Evolutionary conservation across 352 stramenopile species (phyloP), one percentile per base, ranked within the genome.

Genomic region (Thalassiosira pacifica): DNA sequence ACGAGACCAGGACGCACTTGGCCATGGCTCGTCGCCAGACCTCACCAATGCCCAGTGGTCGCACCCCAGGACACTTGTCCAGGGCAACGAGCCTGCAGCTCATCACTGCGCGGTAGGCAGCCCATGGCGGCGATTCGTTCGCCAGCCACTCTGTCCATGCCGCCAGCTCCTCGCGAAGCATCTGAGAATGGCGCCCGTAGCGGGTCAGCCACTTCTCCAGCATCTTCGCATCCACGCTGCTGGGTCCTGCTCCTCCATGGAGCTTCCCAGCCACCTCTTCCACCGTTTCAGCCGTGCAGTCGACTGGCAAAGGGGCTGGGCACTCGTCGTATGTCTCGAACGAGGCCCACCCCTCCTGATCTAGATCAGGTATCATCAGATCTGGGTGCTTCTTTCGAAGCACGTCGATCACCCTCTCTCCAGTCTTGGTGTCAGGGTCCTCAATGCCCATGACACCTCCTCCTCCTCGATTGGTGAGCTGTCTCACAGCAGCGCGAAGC

Each of bases 61-160:
- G 55, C 3, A 84, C 67, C 9, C 85, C 85, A 10, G 81, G 76
- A 10, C 68, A 5, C 60, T 90, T 90, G 64, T 87, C 67, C 0
- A 84, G 16, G 1, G 75, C 85, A 18, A 85, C 13, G 0, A 88
- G 57, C 18, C 74, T 57, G 10, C 31, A 31, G 11, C 32, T 6
- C 48, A 81, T 77, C 4, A 83, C n/a, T 8, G 80, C 80, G 45
- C 76, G 71, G 61, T 84, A 84, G 1, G 76, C 71, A 11, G 76
- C 86, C 68, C 69, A 91, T 5, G 68, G 81, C n/a, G 78, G 76
- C 0, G 45, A 63, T 6, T 1, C 24, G 31, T 91, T 91, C 24
- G 71, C 48, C 9, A 91, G 52, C 76, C 81, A 87, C 22, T 79
- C 27, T 0, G 53, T 53, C 64, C 67, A 83, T 1, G 2, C 24